Evolutionary conservation across 768 basidiomycete species (phyloP).

Genomic region (Russula sp.): DNA sequence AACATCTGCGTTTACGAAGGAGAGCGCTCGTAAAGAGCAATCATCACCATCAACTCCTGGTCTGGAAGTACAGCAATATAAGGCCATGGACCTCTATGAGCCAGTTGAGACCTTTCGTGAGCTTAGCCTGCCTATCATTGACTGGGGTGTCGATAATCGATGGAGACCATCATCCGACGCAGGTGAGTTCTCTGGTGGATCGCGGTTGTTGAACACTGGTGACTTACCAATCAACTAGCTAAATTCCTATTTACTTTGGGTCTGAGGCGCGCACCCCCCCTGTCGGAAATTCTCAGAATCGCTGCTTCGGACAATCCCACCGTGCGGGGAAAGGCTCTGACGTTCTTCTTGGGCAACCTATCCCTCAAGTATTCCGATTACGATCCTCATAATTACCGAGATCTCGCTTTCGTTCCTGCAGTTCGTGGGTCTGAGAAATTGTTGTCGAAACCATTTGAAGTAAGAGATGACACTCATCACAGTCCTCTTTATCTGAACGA

Average conservation of each 20-base stretch:
- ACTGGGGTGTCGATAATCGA: constrained; percentile 75
- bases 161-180: constrained; percentile 85
- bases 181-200: constrained; percentile 43
- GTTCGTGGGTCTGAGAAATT: constrained; percentile 44
- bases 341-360: constrained; percentile 78
- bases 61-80: constrained; percentile 43
- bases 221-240: constrained; percentile 39
- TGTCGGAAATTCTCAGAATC: constrained; percentile 59
- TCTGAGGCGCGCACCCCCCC: constrained; percentile 58
- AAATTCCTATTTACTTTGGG: constrained; percentile 74
- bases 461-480: constrained; percentile 29
- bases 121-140: constrained; percentile 74
- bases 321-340: constrained; percentile 57
- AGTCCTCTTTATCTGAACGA: neutral
- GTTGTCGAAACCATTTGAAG: constrained; percentile 62
- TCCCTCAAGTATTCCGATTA: constrained; percentile 54
- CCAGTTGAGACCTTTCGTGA: constrained; percentile 66
- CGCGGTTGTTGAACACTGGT: neutral
- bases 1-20: constrained; percentile 73
- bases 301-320: constrained; percentile 52
- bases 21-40: constrained; percentile 31
- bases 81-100: constrained; percentile 78
- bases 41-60: constrained; percentile 24
- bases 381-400: constrained; percentile 45
- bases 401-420: constrained; percentile 77